Percentiles rank a stretch among this genome's conserved stretches.
phyloP scores from a whole-genome alignment of 208 protist genomes.

The Acanthamoeba lenticulata region DNA sequence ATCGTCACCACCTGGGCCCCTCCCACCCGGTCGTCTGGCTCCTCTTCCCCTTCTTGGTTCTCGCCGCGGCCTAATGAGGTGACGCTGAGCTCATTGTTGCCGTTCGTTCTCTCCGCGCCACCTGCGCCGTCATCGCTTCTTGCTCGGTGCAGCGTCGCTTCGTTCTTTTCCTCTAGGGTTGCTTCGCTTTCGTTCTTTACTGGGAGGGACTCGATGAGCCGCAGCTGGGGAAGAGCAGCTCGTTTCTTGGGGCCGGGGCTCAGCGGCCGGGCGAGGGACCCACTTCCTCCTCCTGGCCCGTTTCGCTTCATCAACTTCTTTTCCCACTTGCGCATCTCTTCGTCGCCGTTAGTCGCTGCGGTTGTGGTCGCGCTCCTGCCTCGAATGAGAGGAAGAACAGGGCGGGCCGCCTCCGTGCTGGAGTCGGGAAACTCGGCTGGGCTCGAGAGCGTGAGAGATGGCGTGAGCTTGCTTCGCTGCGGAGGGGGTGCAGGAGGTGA shows the following conservation, averaged over 20 bases:
- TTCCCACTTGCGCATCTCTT: background rate
- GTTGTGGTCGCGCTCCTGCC: background rate
- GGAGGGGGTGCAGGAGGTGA: background rate
- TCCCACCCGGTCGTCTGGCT: too few relatives aligned
- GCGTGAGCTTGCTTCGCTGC: background rate
- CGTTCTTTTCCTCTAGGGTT: too few relatives aligned
- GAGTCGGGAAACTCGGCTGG: background rate
- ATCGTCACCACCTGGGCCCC: background rate
- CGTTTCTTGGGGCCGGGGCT: background rate
- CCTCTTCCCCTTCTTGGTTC: background rate
- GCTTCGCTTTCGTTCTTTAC: background rate
- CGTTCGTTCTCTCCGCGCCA: too few relatives aligned
- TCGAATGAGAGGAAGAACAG: too few relatives aligned
- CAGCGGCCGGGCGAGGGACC: too few relatives aligned
- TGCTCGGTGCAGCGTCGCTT: background rate
- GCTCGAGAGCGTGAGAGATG: background rate
- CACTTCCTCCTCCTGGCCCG: background rate
- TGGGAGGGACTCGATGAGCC: too few relatives aligned
- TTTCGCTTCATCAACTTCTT: background rate
- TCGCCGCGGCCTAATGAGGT: too few relatives aligned
- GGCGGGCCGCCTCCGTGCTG: too few relatives aligned
- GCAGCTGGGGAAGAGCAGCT: background rate
- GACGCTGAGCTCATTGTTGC: too few relatives aligned
- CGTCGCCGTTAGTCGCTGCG: background rate
- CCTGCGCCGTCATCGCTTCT: too few relatives aligned